Base-by-base conservation (phyloP, 495 filamentous ascomycete species). In the Thermothielavioides terrestris region DNA sequence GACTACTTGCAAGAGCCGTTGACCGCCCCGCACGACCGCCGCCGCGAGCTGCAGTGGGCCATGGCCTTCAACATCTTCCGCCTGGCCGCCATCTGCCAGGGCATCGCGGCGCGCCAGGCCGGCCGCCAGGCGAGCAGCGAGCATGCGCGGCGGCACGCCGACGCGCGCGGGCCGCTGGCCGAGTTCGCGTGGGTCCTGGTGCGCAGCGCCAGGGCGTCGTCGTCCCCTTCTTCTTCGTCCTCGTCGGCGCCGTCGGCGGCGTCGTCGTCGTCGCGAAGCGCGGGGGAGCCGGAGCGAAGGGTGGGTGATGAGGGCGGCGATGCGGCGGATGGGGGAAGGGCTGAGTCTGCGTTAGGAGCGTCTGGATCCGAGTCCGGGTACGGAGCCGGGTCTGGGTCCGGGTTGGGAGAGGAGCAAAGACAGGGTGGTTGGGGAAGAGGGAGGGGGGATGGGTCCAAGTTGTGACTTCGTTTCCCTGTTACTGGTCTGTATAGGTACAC, bases 101-200 rank as follows among this genome's bases (percentile, higher is more conserved):
- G 92, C 1, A 95, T 98, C 61, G 87, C 88, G 28, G 91, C 91
- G 36, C 74, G 92, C 46, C 82, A 80, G 56, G 92, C 92, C 35
- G 68, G 76, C 32, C 71, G 92, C 31, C 92, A 98, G 77, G 92
- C 92, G 10, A 96, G 89, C 65, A 94, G 88, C 66, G 83, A 77
- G 43, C 76, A 85, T 53, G 92, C 92, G 15, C 74, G 68, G 42
- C 77, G 83, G 34, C 88, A 95, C 66, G 88, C 68, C 8, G 69
- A 69, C 32, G 71, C 76, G 59, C 79, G 84, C 58, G 74, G 68
- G 36, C 78, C 78, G 34, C 79, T 89, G 69, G 88, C 82, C 5
- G 71, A 84, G 63, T 74, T 83, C 44, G 85, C 88, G 2, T 95
- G 88, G 88, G 74, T 76, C 55, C 70, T 85, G 36, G 69, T 68